Percentiles rank a stretch among this genome's conserved stretches.
These are phyloP conservation scores for Odontarrhena argentea DNA, from an alignment of 345 rosid species.

Conservation along the genomic window DNA sequence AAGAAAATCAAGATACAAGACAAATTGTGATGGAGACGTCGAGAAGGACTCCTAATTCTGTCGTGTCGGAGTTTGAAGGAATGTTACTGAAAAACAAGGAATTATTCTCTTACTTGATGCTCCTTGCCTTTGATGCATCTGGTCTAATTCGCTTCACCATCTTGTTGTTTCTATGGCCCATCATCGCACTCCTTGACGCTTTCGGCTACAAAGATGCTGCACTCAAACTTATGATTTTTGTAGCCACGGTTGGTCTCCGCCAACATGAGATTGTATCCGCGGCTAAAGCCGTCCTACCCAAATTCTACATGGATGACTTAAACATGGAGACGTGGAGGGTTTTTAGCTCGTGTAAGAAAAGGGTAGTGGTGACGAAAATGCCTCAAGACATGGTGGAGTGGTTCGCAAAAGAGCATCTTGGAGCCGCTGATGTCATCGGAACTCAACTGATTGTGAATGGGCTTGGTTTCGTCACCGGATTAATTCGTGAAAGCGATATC, in stretches of 20 bases:
- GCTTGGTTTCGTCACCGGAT: constrained; percentile 61
- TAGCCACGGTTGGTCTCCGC: constrained; percentile 47
- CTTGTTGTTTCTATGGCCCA: constrained; percentile 57
- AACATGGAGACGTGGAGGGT: constrained; percentile 69
- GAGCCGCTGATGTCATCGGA: constrained; percentile 61
- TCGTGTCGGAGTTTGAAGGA: constrained; percentile 56
- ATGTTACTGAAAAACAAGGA: too few species aligned
- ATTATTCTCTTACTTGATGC: too few species aligned
- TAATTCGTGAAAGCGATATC: constrained; percentile 60
- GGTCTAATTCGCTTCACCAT: constrained; percentile 17
- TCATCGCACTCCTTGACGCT: constrained; percentile 56
- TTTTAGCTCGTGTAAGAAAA: constrained; percentile 58
- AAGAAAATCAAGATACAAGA: too few species aligned
- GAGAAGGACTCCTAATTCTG: too few species aligned
- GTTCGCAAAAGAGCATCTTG: constrained; percentile 53
- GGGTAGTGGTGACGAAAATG: too few species aligned
- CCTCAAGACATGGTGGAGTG: constrained; percentile 75
- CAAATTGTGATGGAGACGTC: constrained; percentile 30
- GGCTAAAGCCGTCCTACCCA: constrained; percentile 61
- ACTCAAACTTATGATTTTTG: constrained; percentile 52
- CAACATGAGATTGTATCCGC: constrained; percentile 52
- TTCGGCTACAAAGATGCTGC: constrained; percentile 55
- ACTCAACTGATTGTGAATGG: constrained; percentile 47
- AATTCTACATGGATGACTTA: constrained; percentile 67
- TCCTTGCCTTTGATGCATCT: too few species aligned